Base-by-base conservation (phyloP, 345 rosid species). In the Gossypium turneri region DNA sequence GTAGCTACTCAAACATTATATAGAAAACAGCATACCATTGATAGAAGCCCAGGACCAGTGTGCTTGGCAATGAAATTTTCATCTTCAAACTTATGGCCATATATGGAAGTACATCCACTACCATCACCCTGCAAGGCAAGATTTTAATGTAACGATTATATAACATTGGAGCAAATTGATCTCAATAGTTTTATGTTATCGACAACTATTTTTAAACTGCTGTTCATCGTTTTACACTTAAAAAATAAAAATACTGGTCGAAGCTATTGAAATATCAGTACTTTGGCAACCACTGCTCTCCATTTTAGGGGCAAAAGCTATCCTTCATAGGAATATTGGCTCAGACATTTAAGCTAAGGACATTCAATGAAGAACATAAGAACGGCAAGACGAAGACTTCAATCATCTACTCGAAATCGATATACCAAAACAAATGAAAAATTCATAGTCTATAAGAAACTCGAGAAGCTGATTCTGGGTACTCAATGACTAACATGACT, bases 1-100 rank as follows among this genome's bases (percentile, higher is more conserved):
- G 7, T 1, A 5, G 60, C 63, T 17, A 76, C 27, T 51, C 44
- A 70, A 34, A 62, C 25, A 61, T 56, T 13, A 56, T 45, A 82
- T 15, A 72, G 4, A 80, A 70, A 45, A 16, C 25, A 4, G 50
- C 82, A 81, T 84, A 93, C 99, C 99, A 95, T 93, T 1, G 99
- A 95, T 50, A 93, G 87, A 22, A 93, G 82, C 76, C 99, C 99
- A 15, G 98, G 98, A 15, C 99, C 98, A 55, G 98, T 95, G 83
- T 95, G 99, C 68, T 90, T 93, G 29, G 99, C 94, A 61, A 81
- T 80, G 77, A 93, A 95, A 76, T 90, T 93, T 77, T 95, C 97
- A 76, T 95, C 99, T 0, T 93, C 97, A 43, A 93, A 91, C 84
- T 91, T 85, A 70, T 67, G 97, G 15, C 99, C 98, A 67, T 91